A percentile compares a stretch with the other conserved stretches of the same genome.
Conservation (phyloP, 768 basidiomycete species). For the Naematelia encephala region DNA sequence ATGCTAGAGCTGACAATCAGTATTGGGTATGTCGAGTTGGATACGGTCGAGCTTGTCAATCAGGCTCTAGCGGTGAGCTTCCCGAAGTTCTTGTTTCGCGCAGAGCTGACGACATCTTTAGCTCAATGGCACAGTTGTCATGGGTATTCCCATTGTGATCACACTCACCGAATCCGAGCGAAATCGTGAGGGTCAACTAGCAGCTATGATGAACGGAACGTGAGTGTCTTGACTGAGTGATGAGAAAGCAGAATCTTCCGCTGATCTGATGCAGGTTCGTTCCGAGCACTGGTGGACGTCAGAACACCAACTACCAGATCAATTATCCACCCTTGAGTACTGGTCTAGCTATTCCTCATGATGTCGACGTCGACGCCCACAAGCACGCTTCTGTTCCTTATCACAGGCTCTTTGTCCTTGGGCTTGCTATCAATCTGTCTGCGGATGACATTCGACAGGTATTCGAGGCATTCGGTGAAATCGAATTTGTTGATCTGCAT, state of each 20-base stretch:
- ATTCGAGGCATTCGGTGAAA: slow-evolving; percentile 96
- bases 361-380: slow-evolving; percentile 69
- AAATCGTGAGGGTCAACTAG: slow-evolving; percentile 21
- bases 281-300: not conserved
- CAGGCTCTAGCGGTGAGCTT: slow-evolving; percentile 65
- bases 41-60: slow-evolving; percentile 81
- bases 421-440: slow-evolving; percentile 92
- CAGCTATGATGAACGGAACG: slow-evolving; percentile 4
- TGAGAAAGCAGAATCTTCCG: not conserved
- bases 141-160: slow-evolving; percentile 96
- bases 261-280: not conserved
- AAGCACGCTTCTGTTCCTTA: slow-evolving; percentile 44
- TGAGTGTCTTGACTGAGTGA: slow-evolving; percentile 10
- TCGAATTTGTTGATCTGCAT: slow-evolving; percentile 95
- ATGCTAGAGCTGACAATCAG: slow-evolving; percentile 53
- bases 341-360: slow-evolving; percentile 50
- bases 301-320: slow-evolving; percentile 6
- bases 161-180: slow-evolving; percentile 93
- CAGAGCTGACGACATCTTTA: slow-evolving; percentile 15
- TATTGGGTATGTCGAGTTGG: slow-evolving; percentile 97
- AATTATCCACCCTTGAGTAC: slow-evolving; percentile 43
- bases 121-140: slow-evolving; percentile 90
- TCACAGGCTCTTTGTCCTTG: slow-evolving; percentile 88
- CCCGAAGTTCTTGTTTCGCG: not conserved
- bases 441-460: slow-evolving; percentile 98